Conservation (phyloP, 495 filamentous ascomycete species). For the Penicillium subrubescens region DNA sequence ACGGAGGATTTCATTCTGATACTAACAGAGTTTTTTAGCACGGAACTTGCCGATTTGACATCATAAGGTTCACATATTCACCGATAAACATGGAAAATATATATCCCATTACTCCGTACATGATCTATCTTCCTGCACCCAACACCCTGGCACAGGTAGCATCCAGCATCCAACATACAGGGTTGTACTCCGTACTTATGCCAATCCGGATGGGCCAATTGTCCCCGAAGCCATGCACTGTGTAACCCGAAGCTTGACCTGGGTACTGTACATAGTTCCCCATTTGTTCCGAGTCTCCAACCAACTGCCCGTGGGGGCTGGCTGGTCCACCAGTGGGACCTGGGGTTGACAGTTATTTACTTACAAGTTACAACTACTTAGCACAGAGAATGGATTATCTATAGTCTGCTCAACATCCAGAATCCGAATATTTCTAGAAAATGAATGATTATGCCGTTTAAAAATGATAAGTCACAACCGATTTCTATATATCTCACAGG, state of each 20-base stretch:
- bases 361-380: neutral
- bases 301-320: neutral
- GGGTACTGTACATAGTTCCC: neutral
- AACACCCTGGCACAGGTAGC: neutral
- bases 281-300: neutral
- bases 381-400: neutral
- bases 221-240: neutral
- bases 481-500: neutral
- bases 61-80: neutral
- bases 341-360: too few species aligned
- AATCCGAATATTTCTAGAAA: too few species aligned
- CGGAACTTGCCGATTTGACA: constrained; percentile 1
- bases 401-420: neutral
- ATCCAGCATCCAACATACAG: neutral
- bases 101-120: too few species aligned
- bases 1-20: neutral
- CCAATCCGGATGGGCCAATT: neutral
- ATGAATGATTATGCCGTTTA: too few species aligned
- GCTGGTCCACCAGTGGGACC: neutral
- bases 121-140: too few species aligned
- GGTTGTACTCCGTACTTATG: too few species aligned
- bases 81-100: neutral
- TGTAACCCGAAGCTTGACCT: neutral
- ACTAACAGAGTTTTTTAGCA: too few species aligned
- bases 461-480: too few species aligned